Conservation (phyloP, 345 rosid species). For the Melaleuca alternifolia region DNA sequence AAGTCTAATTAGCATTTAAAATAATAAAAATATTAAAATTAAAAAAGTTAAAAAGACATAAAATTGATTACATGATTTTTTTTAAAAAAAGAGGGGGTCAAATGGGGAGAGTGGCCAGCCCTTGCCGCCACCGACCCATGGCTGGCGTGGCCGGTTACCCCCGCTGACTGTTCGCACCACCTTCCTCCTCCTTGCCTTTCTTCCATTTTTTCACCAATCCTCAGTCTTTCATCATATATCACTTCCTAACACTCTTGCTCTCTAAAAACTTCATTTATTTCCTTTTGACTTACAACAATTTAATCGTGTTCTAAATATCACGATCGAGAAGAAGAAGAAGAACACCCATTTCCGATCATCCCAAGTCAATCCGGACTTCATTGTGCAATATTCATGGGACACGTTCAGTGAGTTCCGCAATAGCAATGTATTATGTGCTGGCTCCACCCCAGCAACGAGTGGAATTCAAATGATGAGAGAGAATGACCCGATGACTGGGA, state of each 20-base stretch:
- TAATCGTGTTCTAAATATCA: neutral
- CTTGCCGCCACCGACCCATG: too few species aligned
- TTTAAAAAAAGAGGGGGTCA: too few species aligned
- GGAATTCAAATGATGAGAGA: neutral
- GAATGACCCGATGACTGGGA: neutral
- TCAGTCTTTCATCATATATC: neutral
- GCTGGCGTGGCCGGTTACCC: too few species aligned
- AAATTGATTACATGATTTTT: too few species aligned
- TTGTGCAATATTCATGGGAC: neutral
- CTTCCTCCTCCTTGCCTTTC: too few species aligned
- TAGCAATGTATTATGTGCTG: neutral
- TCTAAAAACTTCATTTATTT: neutral
- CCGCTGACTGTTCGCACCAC: too few species aligned
- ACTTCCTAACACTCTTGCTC: neutral
- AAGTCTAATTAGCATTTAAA: too few species aligned
- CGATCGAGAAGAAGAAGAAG: fast-evolving
- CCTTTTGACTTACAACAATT: neutral
- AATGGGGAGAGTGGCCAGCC: too few species aligned
- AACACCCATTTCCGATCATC: fast-evolving
- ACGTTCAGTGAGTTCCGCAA: neutral
- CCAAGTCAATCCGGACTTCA: neutral
- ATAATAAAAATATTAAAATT: too few species aligned
- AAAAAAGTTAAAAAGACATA: too few species aligned
- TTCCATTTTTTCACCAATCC: neutral
- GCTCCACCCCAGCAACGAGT: neutral